Conservation (phyloP, 768 basidiomycete genomes). For the Boletus bicolor region DNA sequence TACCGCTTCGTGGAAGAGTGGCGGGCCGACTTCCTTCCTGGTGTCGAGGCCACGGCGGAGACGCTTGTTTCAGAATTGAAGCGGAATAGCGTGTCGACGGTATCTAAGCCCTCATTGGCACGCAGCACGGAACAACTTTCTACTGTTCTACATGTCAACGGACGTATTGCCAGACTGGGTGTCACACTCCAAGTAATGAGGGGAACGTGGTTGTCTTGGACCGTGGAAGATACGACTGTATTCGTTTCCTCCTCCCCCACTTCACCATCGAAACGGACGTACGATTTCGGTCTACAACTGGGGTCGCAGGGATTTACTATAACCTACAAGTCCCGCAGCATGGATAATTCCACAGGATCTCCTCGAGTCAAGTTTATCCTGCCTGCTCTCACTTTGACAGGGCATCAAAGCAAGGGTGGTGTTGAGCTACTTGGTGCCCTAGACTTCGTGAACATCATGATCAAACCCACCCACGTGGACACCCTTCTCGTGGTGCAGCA, state of each 20-base stretch:
- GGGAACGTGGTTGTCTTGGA: constrained; percentile 84
- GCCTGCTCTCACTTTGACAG: constrained; percentile 63
- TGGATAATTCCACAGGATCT: constrained; percentile 35
- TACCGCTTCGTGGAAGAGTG: constrained; percentile 82
- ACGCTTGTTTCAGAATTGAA: constrained; percentile 64
- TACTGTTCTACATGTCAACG: constrained; percentile 47
- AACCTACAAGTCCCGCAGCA: constrained; percentile 41
- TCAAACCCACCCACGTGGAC: constrained; percentile 84
- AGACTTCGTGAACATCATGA: constrained; percentile 66
- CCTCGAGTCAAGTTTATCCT: constrained; percentile 61
- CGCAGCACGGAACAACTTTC: constrained; percentile 8
- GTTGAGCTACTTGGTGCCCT: constrained; percentile 58
- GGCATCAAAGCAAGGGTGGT: constrained; percentile 45
- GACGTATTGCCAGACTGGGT: constrained; percentile 47
- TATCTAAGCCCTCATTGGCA: constrained; percentile 29
- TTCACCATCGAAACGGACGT: constrained; percentile 31
- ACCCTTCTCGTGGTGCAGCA: constrained; percentile 79
- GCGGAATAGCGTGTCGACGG: constrained; percentile 37
- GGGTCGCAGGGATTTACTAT: constrained; percentile 61
- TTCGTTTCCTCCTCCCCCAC: constrained; percentile 43
- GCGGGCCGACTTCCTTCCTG: constrained; percentile 75
- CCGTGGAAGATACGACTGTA: constrained; percentile 47
- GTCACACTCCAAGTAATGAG: constrained; percentile 81
- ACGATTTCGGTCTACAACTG: constrained; percentile 63
- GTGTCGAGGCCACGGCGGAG: constrained; percentile 63